phyloP scores from a whole-genome alignment of 1,284 basidiomycete genomes.

The Ceratobasidium theobromae region DNA sequence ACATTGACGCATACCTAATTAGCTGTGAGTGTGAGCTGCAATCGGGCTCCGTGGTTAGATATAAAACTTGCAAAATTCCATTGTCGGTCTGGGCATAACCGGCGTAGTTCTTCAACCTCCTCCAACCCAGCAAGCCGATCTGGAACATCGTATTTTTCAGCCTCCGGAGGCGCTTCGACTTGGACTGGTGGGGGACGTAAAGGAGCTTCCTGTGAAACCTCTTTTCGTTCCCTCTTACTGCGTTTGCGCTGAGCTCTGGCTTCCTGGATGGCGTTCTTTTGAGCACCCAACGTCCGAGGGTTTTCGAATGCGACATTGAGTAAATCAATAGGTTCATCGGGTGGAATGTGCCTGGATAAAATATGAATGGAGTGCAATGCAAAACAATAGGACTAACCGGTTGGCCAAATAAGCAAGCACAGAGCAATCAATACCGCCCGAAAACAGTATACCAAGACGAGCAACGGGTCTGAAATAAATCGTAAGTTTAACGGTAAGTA shows the following conservation, averaged over 20 bases:
- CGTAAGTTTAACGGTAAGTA: neutral
- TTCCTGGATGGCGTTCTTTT: constrained; percentile 43
- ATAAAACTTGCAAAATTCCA: constrained; percentile 81
- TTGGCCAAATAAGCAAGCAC: constrained; percentile 80
- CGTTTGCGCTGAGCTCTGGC: constrained; percentile 41
- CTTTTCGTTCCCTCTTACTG: constrained; percentile 48
- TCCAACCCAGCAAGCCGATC: constrained; percentile 82
- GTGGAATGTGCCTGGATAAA: constrained; percentile 62
- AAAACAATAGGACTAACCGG: constrained; percentile 48
- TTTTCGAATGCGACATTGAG: constrained; percentile 97
- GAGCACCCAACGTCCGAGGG: constrained; percentile 63
- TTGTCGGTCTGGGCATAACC: constrained; percentile 66
- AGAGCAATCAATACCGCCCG: constrained; percentile 94
- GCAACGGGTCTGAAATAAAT: constrained; percentile 40
- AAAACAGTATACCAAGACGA: constrained; percentile 86
- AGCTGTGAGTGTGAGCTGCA: neutral
- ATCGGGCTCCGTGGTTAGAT: neutral
- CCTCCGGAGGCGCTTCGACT: constrained; percentile 46
- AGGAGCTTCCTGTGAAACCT: constrained; percentile 39
- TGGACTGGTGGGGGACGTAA: constrained; percentile 27
- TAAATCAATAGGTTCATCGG: constrained; percentile 83
- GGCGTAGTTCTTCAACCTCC: constrained; percentile 73
- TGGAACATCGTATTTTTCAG: constrained; percentile 62
- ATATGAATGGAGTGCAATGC: constrained; percentile 38
- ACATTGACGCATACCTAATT: constrained; percentile 82